These are phyloP conservation scores for Colletotrichum costaricense DNA, from an alignment of 2,329 filamentous ascomycete species.

Conservation along the genomic window DNA sequence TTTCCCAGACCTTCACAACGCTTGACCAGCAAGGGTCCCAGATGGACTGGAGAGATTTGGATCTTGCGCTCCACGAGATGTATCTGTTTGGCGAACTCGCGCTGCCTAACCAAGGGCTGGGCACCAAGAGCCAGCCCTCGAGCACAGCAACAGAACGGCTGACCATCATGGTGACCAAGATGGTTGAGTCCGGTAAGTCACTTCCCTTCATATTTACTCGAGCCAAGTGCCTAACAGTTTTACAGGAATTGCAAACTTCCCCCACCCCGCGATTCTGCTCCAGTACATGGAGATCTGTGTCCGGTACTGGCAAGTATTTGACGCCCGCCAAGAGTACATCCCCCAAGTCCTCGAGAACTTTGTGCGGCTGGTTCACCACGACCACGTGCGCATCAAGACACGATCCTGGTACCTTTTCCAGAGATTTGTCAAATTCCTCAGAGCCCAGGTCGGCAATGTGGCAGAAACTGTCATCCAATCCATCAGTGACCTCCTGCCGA, in stretches of 20 bases:
- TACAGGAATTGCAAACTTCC: constrained; percentile 83
- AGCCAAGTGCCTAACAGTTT: constrained; percentile 39
- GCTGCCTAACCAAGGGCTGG: constrained; percentile 88
- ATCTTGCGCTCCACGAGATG: constrained; percentile 95
- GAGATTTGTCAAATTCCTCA: constrained; percentile 88
- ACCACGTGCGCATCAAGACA: constrained; percentile 86
- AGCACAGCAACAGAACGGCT: constrained; percentile 83
- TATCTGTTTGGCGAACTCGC: constrained; percentile 94
- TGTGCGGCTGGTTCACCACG: constrained; percentile 88
- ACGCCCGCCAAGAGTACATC: constrained; percentile 83
- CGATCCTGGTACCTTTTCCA: constrained; percentile 98
- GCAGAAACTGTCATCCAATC: constrained; percentile 93
- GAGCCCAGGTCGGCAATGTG: constrained; percentile 85
- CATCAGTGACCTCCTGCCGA: constrained; percentile 86
- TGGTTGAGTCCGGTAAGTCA: constrained; percentile 87
- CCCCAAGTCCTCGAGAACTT: constrained; percentile 91
- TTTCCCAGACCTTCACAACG: constrained; percentile 88
- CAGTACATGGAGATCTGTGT: constrained; percentile 99
- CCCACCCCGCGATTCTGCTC: constrained; percentile 90
- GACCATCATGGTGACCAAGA: constrained; percentile 92
- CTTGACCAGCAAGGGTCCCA: constrained; percentile 78
- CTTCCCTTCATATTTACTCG: constrained; percentile 6
- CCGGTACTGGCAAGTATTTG: constrained; percentile 92
- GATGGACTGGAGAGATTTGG: constrained; percentile 94
- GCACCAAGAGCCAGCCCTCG: constrained; percentile 84